phyloP scores from a whole-genome alignment of 352 stramenopile genomes.

The Sclerospora graminicola region DNA sequence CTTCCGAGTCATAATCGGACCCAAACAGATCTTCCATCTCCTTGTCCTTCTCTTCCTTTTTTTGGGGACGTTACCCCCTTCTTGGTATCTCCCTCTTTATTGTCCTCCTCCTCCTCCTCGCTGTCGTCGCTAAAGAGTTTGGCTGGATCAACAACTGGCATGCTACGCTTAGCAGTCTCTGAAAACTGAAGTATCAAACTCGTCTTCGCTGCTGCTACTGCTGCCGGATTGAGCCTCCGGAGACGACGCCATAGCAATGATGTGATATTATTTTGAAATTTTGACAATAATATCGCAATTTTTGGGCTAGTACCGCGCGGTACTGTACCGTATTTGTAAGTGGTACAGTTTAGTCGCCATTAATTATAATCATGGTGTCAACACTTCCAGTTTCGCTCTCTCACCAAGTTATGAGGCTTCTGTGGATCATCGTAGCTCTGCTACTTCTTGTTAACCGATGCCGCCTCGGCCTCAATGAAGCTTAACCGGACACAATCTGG shows the following conservation, averaged over 20 bases:
- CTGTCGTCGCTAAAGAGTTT: constrained; percentile 72
- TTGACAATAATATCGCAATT: too few relatives aligned
- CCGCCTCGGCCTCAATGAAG: too few relatives aligned
- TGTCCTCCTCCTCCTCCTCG: constrained; percentile 27
- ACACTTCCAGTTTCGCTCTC: too few relatives aligned
- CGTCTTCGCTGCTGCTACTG: constrained; percentile 67
- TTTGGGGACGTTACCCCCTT: constrained; percentile 13
- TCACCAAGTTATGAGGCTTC: too few relatives aligned
- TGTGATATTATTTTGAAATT: too few relatives aligned
- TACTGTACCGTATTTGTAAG: not conserved
- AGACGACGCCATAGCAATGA: constrained; percentile 46
- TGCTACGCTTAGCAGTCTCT: too few relatives aligned
- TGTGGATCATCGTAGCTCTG: too few relatives aligned
- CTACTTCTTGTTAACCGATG: too few relatives aligned
- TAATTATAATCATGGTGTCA: too few relatives aligned
- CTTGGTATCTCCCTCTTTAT: constrained; percentile 12
- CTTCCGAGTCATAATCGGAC: constrained; percentile 83
- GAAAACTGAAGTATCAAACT: constrained; percentile 51
- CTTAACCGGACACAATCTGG: too few relatives aligned
- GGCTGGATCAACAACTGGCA: constrained; percentile 29
- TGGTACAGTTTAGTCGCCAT: too few relatives aligned
- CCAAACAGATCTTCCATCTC: constrained; percentile 86
- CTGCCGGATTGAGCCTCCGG: constrained; percentile 45
- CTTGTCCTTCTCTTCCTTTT: constrained; percentile 47
- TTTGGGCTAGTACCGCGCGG: not conserved